Evolutionary conservation across 2,329 filamentous ascomycete genomes (phyloP), one percentile per base, ranked within the genome.

Genomic region (Trichocomaceae sp.): DNA sequence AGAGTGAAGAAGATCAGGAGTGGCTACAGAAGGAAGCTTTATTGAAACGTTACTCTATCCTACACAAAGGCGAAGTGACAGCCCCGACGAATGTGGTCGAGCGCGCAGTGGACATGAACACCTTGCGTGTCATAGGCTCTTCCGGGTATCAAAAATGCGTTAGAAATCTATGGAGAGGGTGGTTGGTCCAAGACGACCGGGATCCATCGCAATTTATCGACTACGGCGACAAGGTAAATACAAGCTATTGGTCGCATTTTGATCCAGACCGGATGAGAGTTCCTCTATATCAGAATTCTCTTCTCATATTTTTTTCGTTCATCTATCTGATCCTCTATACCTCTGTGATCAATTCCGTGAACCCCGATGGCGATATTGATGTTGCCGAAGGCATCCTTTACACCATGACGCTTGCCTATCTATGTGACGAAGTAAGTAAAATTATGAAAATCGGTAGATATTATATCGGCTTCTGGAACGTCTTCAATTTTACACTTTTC

Each of bases 81-180:
- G 75, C 79, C 1, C 88, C 92, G 0, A 80, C 86, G 59, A 99
- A 97, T 66, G 93, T 89, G 20, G 85, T 99, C 57, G 93, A 99
- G 71, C 88, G 90, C 65, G 89, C 93, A 0, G 90, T 97, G 35
- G 93, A 99, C 64, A 75, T 97, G 23, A 93, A 99, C 68, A 90
- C 92, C 1, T 77, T 97, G 46, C 80, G 82, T 13, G 84, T 99
- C 47, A 97, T 97, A 59, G 90, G 90, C 2, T 92, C 88, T 0
- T 90, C 89, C 0, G 92, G 93, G 23, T 99, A 97, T 70, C 93
- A 97, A 64, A 96, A 95, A 74, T 97, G 92, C 67, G 90, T 97
- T 64, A 83, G 80, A 59, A 90, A 95, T 66, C 83, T 99, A 8
- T 99, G 93, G 93, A 83, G 84, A 58, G 93, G 93, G 20, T 99